Evolutionary conservation across 805 yeast genomes (phyloP).

Genomic region (Suhomyces canberraensis): DNA sequence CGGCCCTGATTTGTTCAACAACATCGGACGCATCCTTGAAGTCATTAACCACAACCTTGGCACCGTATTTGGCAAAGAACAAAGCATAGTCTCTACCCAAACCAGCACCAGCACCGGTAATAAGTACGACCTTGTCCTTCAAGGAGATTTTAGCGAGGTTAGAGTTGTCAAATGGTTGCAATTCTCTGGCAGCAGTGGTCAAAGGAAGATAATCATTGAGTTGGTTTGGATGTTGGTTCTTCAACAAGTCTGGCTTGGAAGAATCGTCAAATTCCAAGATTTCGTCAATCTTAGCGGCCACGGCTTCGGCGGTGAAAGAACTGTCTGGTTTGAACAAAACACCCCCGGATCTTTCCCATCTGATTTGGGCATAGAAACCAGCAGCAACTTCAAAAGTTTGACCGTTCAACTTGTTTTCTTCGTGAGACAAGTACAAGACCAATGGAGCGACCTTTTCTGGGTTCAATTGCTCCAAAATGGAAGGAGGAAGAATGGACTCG

Average conservation of each 20-base stretch:
- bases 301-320: slow-evolving; percentile 79
- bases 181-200: slow-evolving; percentile 47
- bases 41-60: slow-evolving; percentile 92
- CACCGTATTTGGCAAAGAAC: slow-evolving; percentile 85
- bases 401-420: slow-evolving; percentile 56
- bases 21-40: slow-evolving; percentile 69
- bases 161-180: slow-evolving; percentile 48
- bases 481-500: slow-evolving; percentile 82
- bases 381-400: slow-evolving; percentile 91
- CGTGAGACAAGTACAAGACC: slow-evolving; percentile 76
- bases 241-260: slow-evolving; percentile 46
- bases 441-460: slow-evolving; percentile 93
- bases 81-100: slow-evolving; percentile 88
- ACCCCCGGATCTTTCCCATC: slow-evolving; percentile 95
- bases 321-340: slow-evolving; percentile 76
- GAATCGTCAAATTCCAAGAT: slow-evolving; percentile 61
- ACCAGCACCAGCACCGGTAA: slow-evolving; percentile 96
- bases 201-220: slow-evolving; percentile 69
- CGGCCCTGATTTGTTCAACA: slow-evolving; percentile 67
- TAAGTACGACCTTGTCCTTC: slow-evolving; percentile 79
- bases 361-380: slow-evolving; percentile 84
- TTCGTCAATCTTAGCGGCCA: slow-evolving; percentile 62
- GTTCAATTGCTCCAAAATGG: slow-evolving; percentile 70
- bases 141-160: slow-evolving; percentile 52
- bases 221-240: slow-evolving; percentile 64